These are phyloP conservation scores for Coleophoma eucalyptorum DNA, from an alignment of 2,329 filamentous ascomycete species.

Conservation along the genomic window DNA sequence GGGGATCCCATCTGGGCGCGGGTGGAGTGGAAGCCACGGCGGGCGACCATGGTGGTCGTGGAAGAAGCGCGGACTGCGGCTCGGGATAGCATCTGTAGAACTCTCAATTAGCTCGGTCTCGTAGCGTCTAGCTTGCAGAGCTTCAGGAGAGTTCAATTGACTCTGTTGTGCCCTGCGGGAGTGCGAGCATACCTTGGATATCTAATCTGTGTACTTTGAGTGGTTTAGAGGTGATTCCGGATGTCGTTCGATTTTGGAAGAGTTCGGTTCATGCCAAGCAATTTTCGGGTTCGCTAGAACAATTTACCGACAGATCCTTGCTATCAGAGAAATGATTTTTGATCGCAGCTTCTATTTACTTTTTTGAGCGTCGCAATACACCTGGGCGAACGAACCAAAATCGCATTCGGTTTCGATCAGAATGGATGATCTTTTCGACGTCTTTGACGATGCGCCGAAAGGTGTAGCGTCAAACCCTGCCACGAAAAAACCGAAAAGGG, in stretches of 20 bases:
- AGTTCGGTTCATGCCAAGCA: slow-evolving; percentile 2
- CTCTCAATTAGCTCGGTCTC: slow-evolving; percentile 8
- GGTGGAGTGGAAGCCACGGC: slow-evolving; percentile 92
- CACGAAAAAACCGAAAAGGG: slow-evolving; percentile 30
- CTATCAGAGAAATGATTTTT: no score
- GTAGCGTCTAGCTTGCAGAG: no score
- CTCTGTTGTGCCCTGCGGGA: no score
- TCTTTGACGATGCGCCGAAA: slow-evolving; percentile 67
- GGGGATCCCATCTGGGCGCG: slow-evolving; percentile 81
- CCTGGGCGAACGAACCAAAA: no score
- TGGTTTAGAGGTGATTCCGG: slow-evolving; percentile 2
- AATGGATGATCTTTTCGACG: slow-evolving; percentile 80
- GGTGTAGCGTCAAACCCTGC: slow-evolving; percentile 31
- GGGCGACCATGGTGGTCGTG: slow-evolving; percentile 67
- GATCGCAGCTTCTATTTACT: not conserved
- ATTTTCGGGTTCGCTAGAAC: slow-evolving; percentile 1
- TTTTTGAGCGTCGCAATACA: not conserved
- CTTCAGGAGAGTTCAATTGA: not conserved
- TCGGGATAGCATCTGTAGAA: slow-evolving; percentile 75
- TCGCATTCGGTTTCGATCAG: slow-evolving; percentile 7
- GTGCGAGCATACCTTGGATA: slow-evolving; percentile 13
- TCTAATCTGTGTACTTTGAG: slow-evolving; percentile 7
- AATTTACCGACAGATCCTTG: not conserved
- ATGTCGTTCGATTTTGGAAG: slow-evolving; percentile 16
- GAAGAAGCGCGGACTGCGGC: slow-evolving; percentile 56